Evolutionary conservation across 352 stramenopile genomes (phyloP).

Genomic region (Elongisporangium senticosum): DNA sequence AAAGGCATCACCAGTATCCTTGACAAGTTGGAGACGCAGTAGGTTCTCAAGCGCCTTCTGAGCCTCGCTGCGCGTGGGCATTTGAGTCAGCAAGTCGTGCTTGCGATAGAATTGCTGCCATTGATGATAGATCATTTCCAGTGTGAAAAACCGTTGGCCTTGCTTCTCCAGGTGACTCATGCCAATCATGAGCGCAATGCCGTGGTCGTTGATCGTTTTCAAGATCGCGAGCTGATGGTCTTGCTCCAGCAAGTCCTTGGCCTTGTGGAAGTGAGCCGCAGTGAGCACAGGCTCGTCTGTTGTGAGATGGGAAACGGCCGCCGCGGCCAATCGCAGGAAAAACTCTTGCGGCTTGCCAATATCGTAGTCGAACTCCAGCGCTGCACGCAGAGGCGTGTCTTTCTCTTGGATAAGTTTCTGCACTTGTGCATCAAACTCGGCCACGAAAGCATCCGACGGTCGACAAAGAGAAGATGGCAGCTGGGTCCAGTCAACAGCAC

Average conservation of each 20-base stretch:
- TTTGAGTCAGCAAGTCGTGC: constrained; percentile 55
- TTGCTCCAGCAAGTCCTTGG: constrained; percentile 57
- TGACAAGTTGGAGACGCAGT: constrained; percentile 61
- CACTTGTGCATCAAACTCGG: constrained; percentile 36
- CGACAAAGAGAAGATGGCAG: constrained; percentile 8
- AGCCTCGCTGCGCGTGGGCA: constrained; percentile 64
- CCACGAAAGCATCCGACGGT: constrained; percentile 25
- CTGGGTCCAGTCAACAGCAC: constrained; percentile 21
- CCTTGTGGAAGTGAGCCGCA: constrained; percentile 36
- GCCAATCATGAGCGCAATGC: constrained; percentile 68
- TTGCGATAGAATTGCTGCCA: constrained; percentile 80
- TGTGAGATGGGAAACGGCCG: constrained; percentile 45
- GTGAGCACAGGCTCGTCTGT: constrained; percentile 29
- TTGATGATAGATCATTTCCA: constrained; percentile 81
- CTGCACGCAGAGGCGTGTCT: constrained; percentile 11
- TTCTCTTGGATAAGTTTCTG: constrained; percentile 13
- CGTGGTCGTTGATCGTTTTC: constrained; percentile 52
- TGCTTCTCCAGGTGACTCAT: constrained; percentile 77
- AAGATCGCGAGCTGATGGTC: constrained; percentile 72
- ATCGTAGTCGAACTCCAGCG: constrained; percentile 75
- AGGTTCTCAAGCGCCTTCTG: constrained; percentile 75
- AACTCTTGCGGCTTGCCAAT: constrained; percentile 61
- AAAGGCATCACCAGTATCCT: constrained; percentile 71
- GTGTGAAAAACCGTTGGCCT: constrained; percentile 56
- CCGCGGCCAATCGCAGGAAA: constrained; percentile 53